Conservation (phyloP, 2,329 filamentous ascomycete genomes). For the Apiospora marii region DNA sequence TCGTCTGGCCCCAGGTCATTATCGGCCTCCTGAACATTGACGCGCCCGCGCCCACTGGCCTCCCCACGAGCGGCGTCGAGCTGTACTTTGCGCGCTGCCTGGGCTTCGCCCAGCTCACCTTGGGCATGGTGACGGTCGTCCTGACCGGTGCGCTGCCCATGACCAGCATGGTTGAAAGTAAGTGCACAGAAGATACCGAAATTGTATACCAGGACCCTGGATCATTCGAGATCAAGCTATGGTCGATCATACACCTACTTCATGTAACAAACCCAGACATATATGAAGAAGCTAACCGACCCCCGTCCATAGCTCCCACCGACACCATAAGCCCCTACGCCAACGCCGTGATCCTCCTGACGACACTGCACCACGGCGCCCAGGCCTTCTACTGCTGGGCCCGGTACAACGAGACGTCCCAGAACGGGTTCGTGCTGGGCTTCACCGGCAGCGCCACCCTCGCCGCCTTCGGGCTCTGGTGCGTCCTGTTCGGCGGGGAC, state of each 20-base stretch:
- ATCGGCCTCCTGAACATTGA: conserved; percentile 48
- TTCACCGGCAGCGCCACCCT: conserved; percentile 64
- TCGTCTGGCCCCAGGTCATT: conserved; percentile 58
- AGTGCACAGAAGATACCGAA: conserved; percentile 18
- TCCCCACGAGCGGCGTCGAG: conserved; percentile 61
- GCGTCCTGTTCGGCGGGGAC: conserved; percentile 50
- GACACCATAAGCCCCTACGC: conserved; percentile 66
- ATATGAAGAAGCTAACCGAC: neutral
- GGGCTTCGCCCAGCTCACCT: conserved; percentile 70
- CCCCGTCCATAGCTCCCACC: conserved; percentile 29
- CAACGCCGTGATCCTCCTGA: conserved; percentile 70
- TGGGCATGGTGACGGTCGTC: conserved; percentile 70
- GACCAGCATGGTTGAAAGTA: conserved; percentile 55
- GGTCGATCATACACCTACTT: too few species aligned
- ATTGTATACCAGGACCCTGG: neutral
- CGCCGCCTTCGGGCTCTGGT: conserved; percentile 71
- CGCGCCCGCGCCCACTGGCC: conserved; percentile 13
- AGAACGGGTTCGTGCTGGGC: conserved; percentile 67
- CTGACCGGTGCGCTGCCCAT: conserved; percentile 76
- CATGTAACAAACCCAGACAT: neutral
- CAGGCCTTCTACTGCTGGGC: conserved; percentile 74
- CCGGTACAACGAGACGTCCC: conserved; percentile 64
- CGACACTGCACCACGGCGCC: conserved; percentile 69
- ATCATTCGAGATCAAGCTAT: too few species aligned
- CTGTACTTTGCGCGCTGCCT: conserved; percentile 77